These are phyloP conservation scores for Cladosporium sp. DNA, from an alignment of 2,329 filamentous ascomycete genomes.

Conservation along the genomic window DNA sequence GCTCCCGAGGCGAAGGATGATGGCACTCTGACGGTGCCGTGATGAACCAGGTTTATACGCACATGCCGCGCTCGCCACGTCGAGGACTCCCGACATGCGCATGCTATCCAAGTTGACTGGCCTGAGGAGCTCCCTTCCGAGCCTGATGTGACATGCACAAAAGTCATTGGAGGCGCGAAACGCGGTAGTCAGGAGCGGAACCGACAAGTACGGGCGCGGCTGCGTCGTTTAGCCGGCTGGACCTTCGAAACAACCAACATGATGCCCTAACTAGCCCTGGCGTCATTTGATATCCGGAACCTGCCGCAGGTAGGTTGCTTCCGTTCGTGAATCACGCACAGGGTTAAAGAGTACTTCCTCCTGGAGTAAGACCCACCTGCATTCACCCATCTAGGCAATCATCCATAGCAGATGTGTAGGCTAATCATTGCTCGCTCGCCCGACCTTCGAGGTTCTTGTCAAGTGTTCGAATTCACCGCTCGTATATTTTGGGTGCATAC, in stretches of 20 bases:
- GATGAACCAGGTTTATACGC: not conserved
- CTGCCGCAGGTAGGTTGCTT: not conserved
- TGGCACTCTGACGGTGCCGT: not conserved
- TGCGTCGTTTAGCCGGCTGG: not conserved
- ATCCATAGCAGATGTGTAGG: not conserved
- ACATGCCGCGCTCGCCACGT: not conserved
- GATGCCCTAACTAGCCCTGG: not conserved
- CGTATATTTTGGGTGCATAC: not conserved
- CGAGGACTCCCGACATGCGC: not conserved
- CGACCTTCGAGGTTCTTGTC: not conserved
- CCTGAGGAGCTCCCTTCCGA: not conserved
- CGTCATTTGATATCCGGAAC: not conserved
- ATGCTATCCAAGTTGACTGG: not conserved
- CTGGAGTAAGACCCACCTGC: not conserved
- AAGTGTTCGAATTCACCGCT: not conserved
- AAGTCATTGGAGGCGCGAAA: not conserved
- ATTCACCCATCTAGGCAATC: not conserved
- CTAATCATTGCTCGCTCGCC: not conserved
- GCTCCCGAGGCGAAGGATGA: not conserved
- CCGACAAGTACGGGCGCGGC: not conserved
- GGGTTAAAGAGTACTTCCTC: too few species aligned
- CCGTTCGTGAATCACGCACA: not conserved
- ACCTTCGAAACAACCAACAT: not conserved
- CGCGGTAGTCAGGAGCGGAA: not conserved
- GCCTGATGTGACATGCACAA: not conserved